Base-by-base conservation (phyloP, 176 grass and related monocot species). In the Saccharum spontaneum region DNA sequence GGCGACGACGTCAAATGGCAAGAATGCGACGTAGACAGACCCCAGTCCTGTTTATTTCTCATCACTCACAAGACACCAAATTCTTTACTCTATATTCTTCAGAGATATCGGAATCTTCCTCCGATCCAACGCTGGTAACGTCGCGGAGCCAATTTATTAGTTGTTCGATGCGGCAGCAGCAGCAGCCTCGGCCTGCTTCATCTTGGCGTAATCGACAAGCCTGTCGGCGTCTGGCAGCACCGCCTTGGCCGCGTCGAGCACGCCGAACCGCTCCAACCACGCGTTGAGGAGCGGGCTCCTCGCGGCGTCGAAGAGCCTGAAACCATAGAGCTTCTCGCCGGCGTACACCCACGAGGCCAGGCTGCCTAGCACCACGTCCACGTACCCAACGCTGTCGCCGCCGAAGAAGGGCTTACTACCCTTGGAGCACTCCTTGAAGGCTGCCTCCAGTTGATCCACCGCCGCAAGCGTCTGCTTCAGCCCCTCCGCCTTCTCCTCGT, bases 361-460 rank as follows among this genome's bases (percentile, higher is more conserved):
- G 38, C 68, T 8, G 10, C 86, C 94, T 0, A 93, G 66, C n/a
- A 52, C 5, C 9, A 93, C 23, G 60, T 93, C 94, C 3, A 89
- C 0, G 57, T 83, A 85, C 4, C 86, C 88, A 5, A 91, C 86
- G 12, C 3, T 62, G 24, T 93, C 83, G 10, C 94, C 90, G 15
- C 88, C 79, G 16, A 95, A 95, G 79, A 87, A 91, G 12, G 48
- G 22, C 62, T 81, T 75, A 4, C 75, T 75, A 4, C 85, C 85
- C 79, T 69, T 69, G 49, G 85, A 87, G 80, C 54, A 72, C 36
- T 76, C 80, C 39, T 23, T 14, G 14, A 89, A 81, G 13, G 83
- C 70, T 17, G 39, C 86, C 31, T 95, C 94, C 24, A 95, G 3
- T 17, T 43, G 52, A 1, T 85, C 62, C 22, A 87, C 76, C 22